Conservation (phyloP, 192 early-diverging fungal genomes). For the Podila clonocystis region DNA sequence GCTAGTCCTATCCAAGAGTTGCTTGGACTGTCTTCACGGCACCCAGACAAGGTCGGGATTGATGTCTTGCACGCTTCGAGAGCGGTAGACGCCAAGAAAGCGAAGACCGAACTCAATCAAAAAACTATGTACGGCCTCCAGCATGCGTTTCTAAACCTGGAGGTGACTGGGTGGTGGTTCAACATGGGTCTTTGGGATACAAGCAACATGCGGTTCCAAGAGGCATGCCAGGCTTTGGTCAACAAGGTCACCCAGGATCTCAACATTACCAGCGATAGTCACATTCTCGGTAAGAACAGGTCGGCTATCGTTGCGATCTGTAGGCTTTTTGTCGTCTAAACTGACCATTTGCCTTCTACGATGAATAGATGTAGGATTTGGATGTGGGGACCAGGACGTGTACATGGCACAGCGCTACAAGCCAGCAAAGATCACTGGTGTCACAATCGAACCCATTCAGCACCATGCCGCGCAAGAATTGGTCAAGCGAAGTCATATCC, state of each 20-base stretch:
- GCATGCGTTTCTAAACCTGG: constrained; percentile 54
- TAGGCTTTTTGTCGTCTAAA: background rate
- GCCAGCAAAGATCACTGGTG: constrained; percentile 48
- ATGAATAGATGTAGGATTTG: constrained; percentile 62
- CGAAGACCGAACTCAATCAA: constrained; percentile 29
- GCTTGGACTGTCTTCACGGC: constrained; percentile 24
- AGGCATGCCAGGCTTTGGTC: constrained; percentile 56
- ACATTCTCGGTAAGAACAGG: constrained; percentile 31
- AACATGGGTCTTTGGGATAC: constrained; percentile 61
- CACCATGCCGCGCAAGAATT: constrained; percentile 42
- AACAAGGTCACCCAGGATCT: constrained; percentile 35
- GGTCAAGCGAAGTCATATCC: constrained; percentile 4
- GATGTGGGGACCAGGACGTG: constrained; percentile 65
- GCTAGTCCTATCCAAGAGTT: constrained; percentile 29
- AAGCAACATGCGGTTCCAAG: constrained; percentile 31
- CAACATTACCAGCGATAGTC: constrained; percentile 17
- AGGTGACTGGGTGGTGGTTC: constrained; percentile 57
- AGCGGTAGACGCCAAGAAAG: background rate
- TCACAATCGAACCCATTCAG: constrained; percentile 57
- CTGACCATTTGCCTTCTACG: background rate
- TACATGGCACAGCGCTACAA: constrained; percentile 42
- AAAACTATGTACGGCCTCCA: constrained; percentile 56
- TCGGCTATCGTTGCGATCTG: background rate
- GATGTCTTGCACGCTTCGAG: constrained; percentile 29
- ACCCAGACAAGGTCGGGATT: constrained; percentile 41